Percentiles rank a stretch among this genome's conserved stretches.
Conservation (phyloP, 73 alveolate species). For the Paramecium sonneborni region DNA sequence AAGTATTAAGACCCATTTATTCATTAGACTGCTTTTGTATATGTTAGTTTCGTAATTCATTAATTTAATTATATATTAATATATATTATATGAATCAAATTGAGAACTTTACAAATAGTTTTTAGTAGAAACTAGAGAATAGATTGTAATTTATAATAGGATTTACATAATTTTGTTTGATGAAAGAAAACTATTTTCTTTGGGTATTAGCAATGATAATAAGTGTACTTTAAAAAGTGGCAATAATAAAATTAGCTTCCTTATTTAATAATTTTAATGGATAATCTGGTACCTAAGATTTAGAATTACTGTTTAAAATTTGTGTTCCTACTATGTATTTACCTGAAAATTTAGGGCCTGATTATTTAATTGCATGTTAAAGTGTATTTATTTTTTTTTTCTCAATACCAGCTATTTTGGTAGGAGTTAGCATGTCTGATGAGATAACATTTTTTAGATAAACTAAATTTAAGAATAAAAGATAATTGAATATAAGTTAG, state of each 20-base stretch:
- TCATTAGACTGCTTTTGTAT: background rate
- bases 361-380: slow-evolving; percentile 23
- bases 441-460: background rate
- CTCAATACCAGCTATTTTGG: background rate
- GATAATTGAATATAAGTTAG: background rate
- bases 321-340: background rate
- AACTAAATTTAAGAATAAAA: background rate
- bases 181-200: background rate
- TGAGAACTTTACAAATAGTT: background rate
- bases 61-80: background rate
- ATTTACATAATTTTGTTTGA: background rate
- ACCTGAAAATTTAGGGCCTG: background rate
- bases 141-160: slow-evolving; percentile 25
- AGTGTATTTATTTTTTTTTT: background rate
- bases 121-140: background rate
- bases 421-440: background rate
- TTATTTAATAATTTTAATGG: background rate
- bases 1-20: background rate
- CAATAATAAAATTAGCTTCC: background rate
- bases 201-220: slow-evolving; percentile 11
- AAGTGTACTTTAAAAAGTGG: background rate
- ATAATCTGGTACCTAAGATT: background rate
- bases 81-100: background rate
- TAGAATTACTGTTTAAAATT: background rate
- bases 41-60: background rate